Conservation (phyloP, 169 alveolate species). For the Babesia caballi region DNA sequence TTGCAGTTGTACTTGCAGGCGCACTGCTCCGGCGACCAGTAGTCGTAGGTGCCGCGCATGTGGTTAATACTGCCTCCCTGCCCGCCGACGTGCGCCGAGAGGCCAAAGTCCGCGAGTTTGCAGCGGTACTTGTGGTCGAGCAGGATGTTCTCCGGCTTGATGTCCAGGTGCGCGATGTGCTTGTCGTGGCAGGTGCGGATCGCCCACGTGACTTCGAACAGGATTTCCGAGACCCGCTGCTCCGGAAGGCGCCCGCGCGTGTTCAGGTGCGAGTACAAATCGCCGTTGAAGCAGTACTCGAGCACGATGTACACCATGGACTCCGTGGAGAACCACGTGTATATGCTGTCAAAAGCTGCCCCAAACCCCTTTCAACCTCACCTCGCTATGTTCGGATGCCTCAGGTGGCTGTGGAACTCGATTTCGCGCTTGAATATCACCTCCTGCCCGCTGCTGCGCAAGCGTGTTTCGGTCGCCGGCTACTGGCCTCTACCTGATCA, state of each 20-base stretch:
- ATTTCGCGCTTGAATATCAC: conserved; percentile 83
- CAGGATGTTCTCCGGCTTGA: conserved; percentile 81
- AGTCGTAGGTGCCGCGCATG: conserved; percentile 67
- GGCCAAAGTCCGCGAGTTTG: conserved; percentile 83
- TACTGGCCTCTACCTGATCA: conserved; percentile 48
- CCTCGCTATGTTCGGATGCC: conserved; percentile 85
- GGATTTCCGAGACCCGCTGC: conserved; percentile 69
- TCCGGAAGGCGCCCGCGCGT: conserved; percentile 71
- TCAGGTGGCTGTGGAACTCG: conserved; percentile 84
- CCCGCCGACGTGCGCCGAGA: conserved; percentile 81
- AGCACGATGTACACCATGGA: conserved; percentile 80
- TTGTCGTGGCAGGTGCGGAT: conserved; percentile 84
- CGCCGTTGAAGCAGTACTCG: conserved; percentile 83
- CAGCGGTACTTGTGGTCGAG: conserved; percentile 76
- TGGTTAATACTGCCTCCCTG: conserved; percentile 64
- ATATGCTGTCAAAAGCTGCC: conserved; percentile 60
- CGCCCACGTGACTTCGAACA: conserved; percentile 83
- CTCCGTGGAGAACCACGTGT: conserved; percentile 80
- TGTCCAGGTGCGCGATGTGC: conserved; percentile 82
- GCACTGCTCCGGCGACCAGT: conserved; percentile 82
- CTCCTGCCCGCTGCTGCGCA: conserved; percentile 74
- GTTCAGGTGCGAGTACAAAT: conserved; percentile 68
- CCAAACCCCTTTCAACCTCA: neutral
- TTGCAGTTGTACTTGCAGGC: conserved; percentile 68
- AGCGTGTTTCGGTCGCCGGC: neutral